Conservation (phyloP, 2,329 filamentous ascomycete genomes). For the Diaporthe citrichinensis region DNA sequence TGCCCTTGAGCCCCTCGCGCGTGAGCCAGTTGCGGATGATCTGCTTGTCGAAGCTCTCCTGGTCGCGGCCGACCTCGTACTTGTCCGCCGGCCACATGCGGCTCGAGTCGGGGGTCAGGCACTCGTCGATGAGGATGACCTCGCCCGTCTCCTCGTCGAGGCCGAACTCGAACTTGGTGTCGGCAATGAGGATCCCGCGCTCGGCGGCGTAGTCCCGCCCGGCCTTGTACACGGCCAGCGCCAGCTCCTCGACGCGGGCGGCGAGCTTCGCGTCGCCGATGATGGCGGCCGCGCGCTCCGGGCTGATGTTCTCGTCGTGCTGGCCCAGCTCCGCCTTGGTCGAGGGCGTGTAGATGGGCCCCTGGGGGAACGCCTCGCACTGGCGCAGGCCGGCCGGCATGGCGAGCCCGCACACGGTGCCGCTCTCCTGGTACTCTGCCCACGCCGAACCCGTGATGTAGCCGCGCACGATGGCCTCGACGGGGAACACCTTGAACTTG, state of each 20-base stretch:
- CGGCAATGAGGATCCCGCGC: slow-evolving; percentile 81
- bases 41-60: slow-evolving; percentile 93
- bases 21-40: slow-evolving; percentile 87
- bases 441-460: slow-evolving; percentile 91
- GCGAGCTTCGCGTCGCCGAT: slow-evolving; percentile 74
- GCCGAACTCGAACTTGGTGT: slow-evolving; percentile 75
- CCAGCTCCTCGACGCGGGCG: slow-evolving; percentile 73
- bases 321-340: slow-evolving; percentile 87
- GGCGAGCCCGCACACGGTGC: slow-evolving; percentile 84
- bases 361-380: slow-evolving; percentile 76
- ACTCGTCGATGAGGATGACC: slow-evolving; percentile 85
- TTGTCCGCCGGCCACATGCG: slow-evolving; percentile 86
- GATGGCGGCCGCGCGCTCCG: slow-evolving; percentile 73
- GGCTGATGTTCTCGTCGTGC: slow-evolving; percentile 89
- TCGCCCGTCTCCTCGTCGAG: slow-evolving; percentile 75
- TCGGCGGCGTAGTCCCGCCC: slow-evolving; percentile 75
- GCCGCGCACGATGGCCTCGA: slow-evolving; percentile 89
- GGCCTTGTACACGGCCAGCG: slow-evolving; percentile 73
- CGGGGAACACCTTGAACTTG: slow-evolving; percentile 79
- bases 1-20: slow-evolving; percentile 79
- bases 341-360: slow-evolving; percentile 81
- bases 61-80: slow-evolving; percentile 80
- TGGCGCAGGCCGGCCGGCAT: slow-evolving; percentile 78
- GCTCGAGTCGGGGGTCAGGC: slow-evolving; percentile 86
- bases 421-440: slow-evolving; percentile 78